A percentile compares a stretch with the other conserved stretches of the same genome.
Conservation (phyloP, 176 grass and related monocot genomes). For the Elymus sibiricus region DNA sequence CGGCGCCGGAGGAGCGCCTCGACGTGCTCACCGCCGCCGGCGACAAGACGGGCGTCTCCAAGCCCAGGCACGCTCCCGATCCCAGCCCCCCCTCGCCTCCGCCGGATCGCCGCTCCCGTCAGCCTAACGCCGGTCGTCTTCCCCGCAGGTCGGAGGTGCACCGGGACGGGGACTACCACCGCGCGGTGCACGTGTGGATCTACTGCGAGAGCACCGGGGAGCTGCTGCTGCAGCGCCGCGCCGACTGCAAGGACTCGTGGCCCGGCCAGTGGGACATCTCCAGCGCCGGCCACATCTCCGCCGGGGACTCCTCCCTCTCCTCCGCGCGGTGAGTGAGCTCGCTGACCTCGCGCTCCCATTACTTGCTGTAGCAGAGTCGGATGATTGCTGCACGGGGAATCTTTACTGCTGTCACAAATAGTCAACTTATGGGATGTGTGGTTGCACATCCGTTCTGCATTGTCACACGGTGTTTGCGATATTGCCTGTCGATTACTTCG, state of each 20-base stretch:
- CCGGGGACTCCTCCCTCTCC: conserved; percentile 81
- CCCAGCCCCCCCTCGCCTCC: neutral
- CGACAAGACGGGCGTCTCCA: conserved; percentile 84
- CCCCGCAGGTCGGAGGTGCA: conserved; percentile 65
- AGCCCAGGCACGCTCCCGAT: conserved; percentile 50
- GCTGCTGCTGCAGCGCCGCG: conserved; percentile 78
- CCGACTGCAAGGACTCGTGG: conserved; percentile 95
- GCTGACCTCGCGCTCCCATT: neutral
- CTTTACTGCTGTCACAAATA: neutral
- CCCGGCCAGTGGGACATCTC: conserved; percentile 91
- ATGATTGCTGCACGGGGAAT: neutral
- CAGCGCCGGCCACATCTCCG: conserved; percentile 81
- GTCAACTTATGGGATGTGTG: neutral
- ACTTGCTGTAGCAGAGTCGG: too few relatives aligned
- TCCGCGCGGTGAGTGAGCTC: conserved; percentile 73
- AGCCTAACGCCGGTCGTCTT: neutral
- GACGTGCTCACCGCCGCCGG: conserved; percentile 73
- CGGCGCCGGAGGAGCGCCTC: conserved; percentile 57
- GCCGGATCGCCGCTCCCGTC: neutral
- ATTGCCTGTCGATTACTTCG: neutral
- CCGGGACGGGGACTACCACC: conserved; percentile 75
- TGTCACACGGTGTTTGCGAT: neutral
- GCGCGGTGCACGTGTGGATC: conserved; percentile 89
- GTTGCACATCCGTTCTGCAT: neutral
- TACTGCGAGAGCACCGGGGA: conserved; percentile 84